These are phyloP conservation scores for Canna indica DNA, from an alignment of 176 grass and related monocot species.

Conservation along the genomic window DNA sequence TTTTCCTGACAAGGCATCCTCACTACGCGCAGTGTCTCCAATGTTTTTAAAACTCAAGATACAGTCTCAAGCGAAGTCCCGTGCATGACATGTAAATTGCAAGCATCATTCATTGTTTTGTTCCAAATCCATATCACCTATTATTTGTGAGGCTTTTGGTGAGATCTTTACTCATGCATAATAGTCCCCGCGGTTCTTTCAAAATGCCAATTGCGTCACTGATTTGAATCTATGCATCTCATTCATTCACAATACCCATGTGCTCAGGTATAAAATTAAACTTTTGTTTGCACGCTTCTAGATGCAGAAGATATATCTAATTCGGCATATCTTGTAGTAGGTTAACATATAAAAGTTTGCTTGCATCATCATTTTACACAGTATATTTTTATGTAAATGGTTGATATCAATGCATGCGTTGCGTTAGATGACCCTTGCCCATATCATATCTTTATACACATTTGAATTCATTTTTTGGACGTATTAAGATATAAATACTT, in stretches of 20 bases:
- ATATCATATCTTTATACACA: neutral
- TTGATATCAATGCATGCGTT: neutral
- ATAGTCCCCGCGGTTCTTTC: neutral
- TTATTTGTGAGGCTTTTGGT: neutral
- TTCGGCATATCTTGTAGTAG: too few species aligned
- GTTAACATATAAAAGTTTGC: too few species aligned
- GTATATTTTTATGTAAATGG: too few species aligned
- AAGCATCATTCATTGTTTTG: neutral
- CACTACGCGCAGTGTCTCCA: neutral
- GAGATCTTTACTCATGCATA: neutral
- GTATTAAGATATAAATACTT: too few species aligned
- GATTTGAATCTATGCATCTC: neutral
- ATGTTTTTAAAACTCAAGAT: neutral
- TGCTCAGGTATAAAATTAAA: neutral
- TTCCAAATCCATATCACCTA: neutral
- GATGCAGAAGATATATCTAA: neutral
- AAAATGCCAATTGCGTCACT: neutral
- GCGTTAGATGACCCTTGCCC: neutral
- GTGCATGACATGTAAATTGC: neutral
- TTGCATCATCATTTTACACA: too few species aligned
- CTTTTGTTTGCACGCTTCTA: neutral
- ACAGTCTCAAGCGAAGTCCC: neutral
- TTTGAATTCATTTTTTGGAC: neutral
- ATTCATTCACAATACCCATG: too few species aligned
- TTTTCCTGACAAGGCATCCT: neutral